Base-by-base conservation (phyloP, 2,329 filamentous ascomycete species). In the Cladophialophora exuberans region DNA sequence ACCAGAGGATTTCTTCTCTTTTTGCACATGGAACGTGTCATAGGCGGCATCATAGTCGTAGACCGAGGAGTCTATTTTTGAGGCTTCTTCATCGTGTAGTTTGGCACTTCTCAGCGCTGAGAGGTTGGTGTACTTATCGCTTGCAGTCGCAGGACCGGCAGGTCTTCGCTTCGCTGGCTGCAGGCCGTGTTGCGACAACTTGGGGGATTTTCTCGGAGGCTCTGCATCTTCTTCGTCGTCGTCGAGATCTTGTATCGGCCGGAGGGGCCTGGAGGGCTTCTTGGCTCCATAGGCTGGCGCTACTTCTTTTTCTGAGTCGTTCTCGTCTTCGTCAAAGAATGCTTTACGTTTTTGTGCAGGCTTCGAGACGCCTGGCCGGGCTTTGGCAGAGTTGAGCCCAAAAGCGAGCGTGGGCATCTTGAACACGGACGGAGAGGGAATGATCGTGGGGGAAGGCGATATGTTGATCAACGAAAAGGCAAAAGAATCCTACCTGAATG, bases 41-140 rank as follows among this genome's bases (percentile, higher is more conserved):
- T 79, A 79, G 11, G 76, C 70, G 20, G 69, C 70, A 59, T 79
- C 76, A 64, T 79, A 79, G 57, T 76, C 76, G 65, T 79, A 79
- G 41, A 78, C 76, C 6, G 71, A 72, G 1, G 76, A 68, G 49
- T 79, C 76, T 7, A 79, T 62, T 15, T 73, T 66, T 45, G 75
- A 67, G 2, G 76, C 76, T 54, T 72, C 66, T 49, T 74, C 61
- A 4, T 73, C 70, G 49, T 78, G 74, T 60, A 77, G 72, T 44
- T 68, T 72, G 53, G 72, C 76, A 60, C 67, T 77, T 43, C 76
- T 74, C 7, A 76, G 61, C 11, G 74, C 71, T 10, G 76, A 73
- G n/a, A 79, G 69, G 52, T 78, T 78, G 30, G 66, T 73, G 60
- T 72, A 77, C 43, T 72, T 67, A 26, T 68, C 60, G 43, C 64